Base-by-base conservation (phyloP, 176 grass and related monocot genomes). In the Coix lacrymajobi region DNA sequence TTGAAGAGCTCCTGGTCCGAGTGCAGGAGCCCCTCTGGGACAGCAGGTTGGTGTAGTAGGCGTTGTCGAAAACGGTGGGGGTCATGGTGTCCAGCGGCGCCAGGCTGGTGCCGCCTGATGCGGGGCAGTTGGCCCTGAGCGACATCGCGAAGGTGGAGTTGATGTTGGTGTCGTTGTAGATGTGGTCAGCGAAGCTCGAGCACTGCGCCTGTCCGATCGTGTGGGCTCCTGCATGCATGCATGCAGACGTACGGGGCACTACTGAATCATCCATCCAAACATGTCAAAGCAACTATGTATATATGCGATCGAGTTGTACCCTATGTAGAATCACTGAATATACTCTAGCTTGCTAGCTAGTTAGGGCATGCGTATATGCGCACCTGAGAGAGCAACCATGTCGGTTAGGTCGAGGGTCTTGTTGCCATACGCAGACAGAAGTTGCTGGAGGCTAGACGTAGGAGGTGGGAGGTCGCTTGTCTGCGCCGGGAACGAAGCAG, bases 361-460 rank as follows among this genome's bases (percentile, higher is more conserved):
- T n/a, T 7, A 20, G 16, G 48, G 46, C 20, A 9, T 36, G 61
- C 36, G 38, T 8, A 43, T 12, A 43, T 12, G 14, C 46, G 14
- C 46, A 90, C 92, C 92, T 80, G 89, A 94, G 62, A 94, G 92
- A 1, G 89, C 81, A 7, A 94, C 81, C 89, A 94, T 77, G 73
- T 94, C 84, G 40, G 76, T 79, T 14, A 24, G 26, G 79, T 25
- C 56, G 37, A 94, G 75, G 0, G 51, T 33, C 75, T 83, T 68
- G 2, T 26, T 26, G 11, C 3, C 22, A 82, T 84, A 91, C 11
- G 24, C 38, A 0, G 0, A 0, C 0, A 65, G 64, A 19, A 94
- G 83, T 2, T 4, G 13, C 0, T n/a, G 69, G 86, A 75, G 25
- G 46, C 14, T 41, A 28, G 83, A 0, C 1, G 11, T 8, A 17